Conservation (phyloP, 441 rosid species). For the Metrosideros polymorpha region DNA sequence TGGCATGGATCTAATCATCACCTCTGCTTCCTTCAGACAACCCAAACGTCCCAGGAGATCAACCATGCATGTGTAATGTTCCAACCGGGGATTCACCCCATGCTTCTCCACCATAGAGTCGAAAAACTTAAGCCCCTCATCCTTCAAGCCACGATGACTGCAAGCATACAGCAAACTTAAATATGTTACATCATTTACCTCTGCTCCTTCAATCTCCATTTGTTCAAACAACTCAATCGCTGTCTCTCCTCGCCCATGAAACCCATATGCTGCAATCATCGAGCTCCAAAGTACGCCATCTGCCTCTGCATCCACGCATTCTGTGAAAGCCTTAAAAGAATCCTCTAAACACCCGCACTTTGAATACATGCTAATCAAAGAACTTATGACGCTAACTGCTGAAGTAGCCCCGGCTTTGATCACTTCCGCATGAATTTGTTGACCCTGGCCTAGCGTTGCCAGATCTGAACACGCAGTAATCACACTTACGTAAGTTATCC, state of each 20-base stretch:
- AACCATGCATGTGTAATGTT: slow-evolving; percentile 74
- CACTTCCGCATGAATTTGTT: slow-evolving; percentile 76
- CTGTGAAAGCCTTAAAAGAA: slow-evolving; percentile 50
- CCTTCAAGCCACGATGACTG: slow-evolving; percentile 80
- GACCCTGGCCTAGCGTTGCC: slow-evolving; percentile 80
- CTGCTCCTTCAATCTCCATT: slow-evolving; percentile 36
- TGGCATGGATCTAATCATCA: slow-evolving; percentile 60
- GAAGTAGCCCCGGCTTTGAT: slow-evolving; percentile 48
- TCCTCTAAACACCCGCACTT: slow-evolving; percentile 79
- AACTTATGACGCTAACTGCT: slow-evolving; percentile 42
- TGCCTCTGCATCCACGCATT: slow-evolving; percentile 39
- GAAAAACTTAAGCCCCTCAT: slow-evolving; percentile 52
- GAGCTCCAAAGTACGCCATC: slow-evolving; percentile 76
- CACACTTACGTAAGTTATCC: slow-evolving; percentile 65
- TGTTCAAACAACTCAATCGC: slow-evolving; percentile 54
- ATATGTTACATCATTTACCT: slow-evolving; percentile 66
- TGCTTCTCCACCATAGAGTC: slow-evolving; percentile 51
- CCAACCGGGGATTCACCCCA: slow-evolving; percentile 43
- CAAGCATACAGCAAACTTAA: slow-evolving; percentile 82
- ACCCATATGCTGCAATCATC: slow-evolving; percentile 79
- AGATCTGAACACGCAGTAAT: slow-evolving; percentile 77
- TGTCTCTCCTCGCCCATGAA: slow-evolving; percentile 68
- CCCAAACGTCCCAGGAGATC: slow-evolving; percentile 85
- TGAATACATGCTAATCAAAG: slow-evolving; percentile 77
- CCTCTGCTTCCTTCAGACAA: slow-evolving; percentile 65